Conservation (phyloP, 2,329 filamentous ascomycete genomes). For the Penicillium aurantiogriseum region DNA sequence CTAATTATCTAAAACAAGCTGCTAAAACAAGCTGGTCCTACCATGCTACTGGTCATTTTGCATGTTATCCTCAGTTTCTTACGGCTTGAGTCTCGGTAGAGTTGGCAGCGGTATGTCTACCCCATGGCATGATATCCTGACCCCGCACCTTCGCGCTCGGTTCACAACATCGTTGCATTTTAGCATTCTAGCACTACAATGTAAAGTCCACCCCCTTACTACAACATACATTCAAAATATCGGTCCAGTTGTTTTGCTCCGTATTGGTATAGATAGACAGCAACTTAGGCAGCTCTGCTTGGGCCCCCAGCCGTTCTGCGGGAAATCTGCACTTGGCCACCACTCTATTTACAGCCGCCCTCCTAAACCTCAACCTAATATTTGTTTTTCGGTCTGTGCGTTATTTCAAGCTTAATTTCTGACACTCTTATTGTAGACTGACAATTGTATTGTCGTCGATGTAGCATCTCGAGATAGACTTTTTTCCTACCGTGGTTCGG, state of each 20-base stretch:
- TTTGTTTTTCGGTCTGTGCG: background rate
- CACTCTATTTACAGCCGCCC: background rate
- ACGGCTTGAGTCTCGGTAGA: background rate
- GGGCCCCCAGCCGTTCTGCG: background rate
- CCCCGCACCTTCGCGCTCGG: background rate
- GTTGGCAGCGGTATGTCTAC: background rate
- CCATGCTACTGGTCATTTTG: background rate
- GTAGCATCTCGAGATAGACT: background rate
- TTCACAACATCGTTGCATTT: background rate
- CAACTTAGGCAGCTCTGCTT: background rate
- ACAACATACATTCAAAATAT: background rate
- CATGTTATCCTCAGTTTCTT: background rate
- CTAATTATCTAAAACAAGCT: background rate
- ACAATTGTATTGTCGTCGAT: constrained; percentile 1
- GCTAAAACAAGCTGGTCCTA: background rate
- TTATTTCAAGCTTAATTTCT: background rate
- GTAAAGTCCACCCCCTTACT: background rate
- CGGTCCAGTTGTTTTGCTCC: background rate
- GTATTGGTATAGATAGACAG: background rate
- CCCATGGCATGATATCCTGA: background rate
- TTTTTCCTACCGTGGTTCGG: constrained; percentile 5
- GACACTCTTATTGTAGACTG: background rate
- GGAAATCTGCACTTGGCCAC: background rate
- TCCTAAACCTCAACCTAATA: background rate
- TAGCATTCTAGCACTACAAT: background rate